Conservation (phyloP, 371 early-diverging fungal species). For the Rhizopus delemar region DNA sequence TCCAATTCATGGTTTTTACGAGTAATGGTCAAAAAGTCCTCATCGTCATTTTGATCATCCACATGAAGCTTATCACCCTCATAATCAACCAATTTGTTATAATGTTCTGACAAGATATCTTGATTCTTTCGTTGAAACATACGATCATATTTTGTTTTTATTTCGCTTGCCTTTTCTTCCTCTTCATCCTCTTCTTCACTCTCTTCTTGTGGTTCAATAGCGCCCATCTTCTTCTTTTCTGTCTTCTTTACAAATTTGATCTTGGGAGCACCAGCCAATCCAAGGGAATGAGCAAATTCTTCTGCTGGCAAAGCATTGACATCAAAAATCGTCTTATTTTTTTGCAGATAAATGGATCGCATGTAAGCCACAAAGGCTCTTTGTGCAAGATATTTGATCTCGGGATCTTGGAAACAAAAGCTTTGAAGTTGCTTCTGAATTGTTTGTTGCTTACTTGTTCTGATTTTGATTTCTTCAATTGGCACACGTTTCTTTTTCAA, state of each 20-base stretch:
- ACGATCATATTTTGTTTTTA: conserved; percentile 82
- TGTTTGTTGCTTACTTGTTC: conserved; percentile 73
- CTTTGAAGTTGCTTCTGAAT: conserved; percentile 82
- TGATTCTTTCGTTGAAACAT: conserved; percentile 93
- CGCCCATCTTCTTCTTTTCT: conserved; percentile 35
- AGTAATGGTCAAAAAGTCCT: conserved; percentile 81
- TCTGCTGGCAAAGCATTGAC: conserved; percentile 84
- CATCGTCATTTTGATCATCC: conserved; percentile 54
- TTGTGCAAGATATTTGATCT: conserved; percentile 94
- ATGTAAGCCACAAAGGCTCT: conserved; percentile 94
- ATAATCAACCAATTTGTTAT: conserved; percentile 75
- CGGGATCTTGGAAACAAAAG: conserved; percentile 90
- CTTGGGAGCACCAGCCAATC: conserved; percentile 92
- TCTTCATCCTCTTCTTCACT: conserved; percentile 43
- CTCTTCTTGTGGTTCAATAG: conserved; percentile 37
- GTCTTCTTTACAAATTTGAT: conserved; percentile 80
- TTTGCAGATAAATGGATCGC: conserved; percentile 86
- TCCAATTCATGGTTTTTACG: conserved; percentile 73
- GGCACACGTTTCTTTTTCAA: conserved; percentile 79
- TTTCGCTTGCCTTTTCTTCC: conserved; percentile 29
- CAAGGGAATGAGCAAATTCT: conserved; percentile 85
- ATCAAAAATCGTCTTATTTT: conserved; percentile 86
- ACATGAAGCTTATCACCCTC: conserved; percentile 49
- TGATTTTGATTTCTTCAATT: conserved; percentile 83
- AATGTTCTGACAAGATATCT: conserved; percentile 89